Conservation (phyloP, 225 moss, liverwort and hornwort species). For the Straminergon stramineum region DNA sequence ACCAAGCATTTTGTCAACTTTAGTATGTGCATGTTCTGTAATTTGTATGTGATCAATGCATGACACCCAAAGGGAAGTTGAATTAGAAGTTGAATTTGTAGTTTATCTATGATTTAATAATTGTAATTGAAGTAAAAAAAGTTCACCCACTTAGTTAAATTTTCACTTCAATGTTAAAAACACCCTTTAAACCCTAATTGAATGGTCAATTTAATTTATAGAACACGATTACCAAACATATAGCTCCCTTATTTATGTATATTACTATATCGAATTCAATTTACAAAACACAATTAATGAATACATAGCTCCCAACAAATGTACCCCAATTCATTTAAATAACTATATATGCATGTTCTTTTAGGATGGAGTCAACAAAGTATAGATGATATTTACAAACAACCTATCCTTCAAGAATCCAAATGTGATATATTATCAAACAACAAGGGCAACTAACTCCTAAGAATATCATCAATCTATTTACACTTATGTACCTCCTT, state of each 20-base stretch:
- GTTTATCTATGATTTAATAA: not conserved
- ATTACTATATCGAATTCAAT: not conserved
- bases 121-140: not conserved
- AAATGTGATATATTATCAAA: not conserved
- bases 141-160: not conserved
- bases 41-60: not conserved
- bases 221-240: too few species aligned
- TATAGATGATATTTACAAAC: not conserved
- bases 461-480: not conserved
- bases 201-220: too few species aligned
- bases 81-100: not conserved
- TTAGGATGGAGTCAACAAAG: not conserved
- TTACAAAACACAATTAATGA: not conserved
- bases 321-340: not conserved
- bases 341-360: not conserved
- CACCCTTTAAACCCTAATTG: not conserved
- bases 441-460: not conserved
- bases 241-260: too few species aligned
- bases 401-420: not conserved
- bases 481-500: not conserved
- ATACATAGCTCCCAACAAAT: not conserved
- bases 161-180: not conserved
- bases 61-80: fast-evolving
- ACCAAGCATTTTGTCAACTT: not conserved
- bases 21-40: not conserved